These are phyloP conservation scores for Fusarium dlaminii DNA, from an alignment of 2,329 filamentous ascomycete genomes.

Conservation along the genomic window DNA sequence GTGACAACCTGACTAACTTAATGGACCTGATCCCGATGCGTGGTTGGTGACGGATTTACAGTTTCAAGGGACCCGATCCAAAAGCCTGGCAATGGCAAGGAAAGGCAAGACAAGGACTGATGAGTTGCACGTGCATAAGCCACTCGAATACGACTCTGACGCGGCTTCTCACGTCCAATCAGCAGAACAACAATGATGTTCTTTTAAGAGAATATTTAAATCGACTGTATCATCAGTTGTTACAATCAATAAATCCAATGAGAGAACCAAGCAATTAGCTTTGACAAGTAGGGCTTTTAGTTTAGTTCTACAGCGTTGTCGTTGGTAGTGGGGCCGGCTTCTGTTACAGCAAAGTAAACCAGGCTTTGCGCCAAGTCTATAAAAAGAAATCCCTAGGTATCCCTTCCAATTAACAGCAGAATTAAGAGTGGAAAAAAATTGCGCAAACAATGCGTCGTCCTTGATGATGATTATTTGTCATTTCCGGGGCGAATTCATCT, in stretches of 20 bases:
- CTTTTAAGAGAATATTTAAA: background rate
- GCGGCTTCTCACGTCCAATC: background rate
- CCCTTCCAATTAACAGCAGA: slow-evolving; percentile 1
- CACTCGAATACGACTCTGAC: slow-evolving; percentile 24
- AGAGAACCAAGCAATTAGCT: background rate
- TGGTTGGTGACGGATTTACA: slow-evolving; percentile 36
- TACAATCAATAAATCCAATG: background rate
- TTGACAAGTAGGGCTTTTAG: background rate
- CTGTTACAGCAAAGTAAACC: slow-evolving; percentile 13
- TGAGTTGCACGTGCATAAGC: slow-evolving; percentile 35
- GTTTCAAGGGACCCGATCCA: slow-evolving; percentile 31
- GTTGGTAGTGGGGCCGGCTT: slow-evolving; percentile 19
- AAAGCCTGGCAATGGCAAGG: slow-evolving; percentile 12
- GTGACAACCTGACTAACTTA: slow-evolving; percentile 14
- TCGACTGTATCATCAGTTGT: background rate
- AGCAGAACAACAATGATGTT: background rate
- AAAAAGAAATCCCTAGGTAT: slow-evolving; percentile 25
- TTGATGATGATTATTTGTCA: background rate
- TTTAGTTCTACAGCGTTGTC: slow-evolving; percentile 1
- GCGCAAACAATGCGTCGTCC: background rate
- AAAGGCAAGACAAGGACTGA: slow-evolving; percentile 16
- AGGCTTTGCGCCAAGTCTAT: slow-evolving; percentile 25
- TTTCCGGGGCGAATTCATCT: background rate
- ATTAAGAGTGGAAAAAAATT: background rate
- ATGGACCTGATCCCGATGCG: slow-evolving; percentile 10